These are phyloP conservation scores for Jatropha podagrica DNA, from an alignment of 441 rosid genomes.

Conservation along the genomic window DNA sequence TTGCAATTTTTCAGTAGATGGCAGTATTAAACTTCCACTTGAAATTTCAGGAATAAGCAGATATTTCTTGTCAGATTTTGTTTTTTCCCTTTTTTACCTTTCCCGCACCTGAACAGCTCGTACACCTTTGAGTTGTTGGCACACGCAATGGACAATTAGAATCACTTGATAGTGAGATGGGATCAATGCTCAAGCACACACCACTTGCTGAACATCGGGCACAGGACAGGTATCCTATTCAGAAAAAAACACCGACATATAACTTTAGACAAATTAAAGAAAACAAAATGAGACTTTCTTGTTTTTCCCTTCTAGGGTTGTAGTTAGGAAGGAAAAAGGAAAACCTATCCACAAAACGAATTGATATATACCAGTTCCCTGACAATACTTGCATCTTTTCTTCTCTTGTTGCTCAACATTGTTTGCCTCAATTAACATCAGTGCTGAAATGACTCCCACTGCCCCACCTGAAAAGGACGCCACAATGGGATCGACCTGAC, in stretches of 20 bases:
- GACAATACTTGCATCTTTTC: constrained; percentile 95
- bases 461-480: constrained; percentile 98
- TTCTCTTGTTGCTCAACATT: constrained; percentile 92
- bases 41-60: neutral
- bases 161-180: constrained; percentile 48
- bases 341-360: neutral
- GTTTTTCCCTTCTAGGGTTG: neutral
- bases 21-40: neutral
- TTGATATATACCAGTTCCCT: constrained; percentile 68
- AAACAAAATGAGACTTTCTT: constrained; percentile 1
- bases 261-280: neutral
- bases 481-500: constrained; percentile 97
- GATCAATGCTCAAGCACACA: constrained; percentile 60
- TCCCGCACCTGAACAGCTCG: constrained; percentile 91
- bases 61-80: neutral
- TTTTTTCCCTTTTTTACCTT: constrained; percentile 61
- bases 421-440: constrained; percentile 90
- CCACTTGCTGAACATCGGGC: constrained; percentile 93
- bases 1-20: neutral
- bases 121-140: constrained; percentile 68
- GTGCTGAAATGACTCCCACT: constrained; percentile 94
- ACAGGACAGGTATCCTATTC: constrained; percentile 87
- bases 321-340: neutral
- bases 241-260: constrained; percentile 10
- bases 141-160: constrained; percentile 49